A percentile compares a stretch with the other conserved stretches of the same genome.
Conservation (phyloP, 148 eudicot species). For the Rhododendron molle region DNA sequence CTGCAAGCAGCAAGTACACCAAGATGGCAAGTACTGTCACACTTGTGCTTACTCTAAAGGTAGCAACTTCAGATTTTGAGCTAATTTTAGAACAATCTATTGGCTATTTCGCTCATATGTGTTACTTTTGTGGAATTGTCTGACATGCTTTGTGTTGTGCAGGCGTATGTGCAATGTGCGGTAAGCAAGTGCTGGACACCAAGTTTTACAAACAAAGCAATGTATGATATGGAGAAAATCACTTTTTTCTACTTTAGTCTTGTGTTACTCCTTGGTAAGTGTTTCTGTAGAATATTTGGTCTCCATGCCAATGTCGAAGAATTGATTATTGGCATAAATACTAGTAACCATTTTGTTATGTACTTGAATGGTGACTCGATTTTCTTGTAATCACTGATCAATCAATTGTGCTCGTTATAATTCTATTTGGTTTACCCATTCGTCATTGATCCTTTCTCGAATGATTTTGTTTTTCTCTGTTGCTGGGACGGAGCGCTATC, state of each 20-base stretch:
- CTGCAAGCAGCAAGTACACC: constrained; percentile 99
- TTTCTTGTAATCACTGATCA: neutral
- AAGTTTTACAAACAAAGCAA: constrained; percentile 95
- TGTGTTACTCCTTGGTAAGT: neutral
- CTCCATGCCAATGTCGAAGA: neutral
- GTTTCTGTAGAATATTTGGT: neutral
- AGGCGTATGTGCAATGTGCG: constrained; percentile 99
- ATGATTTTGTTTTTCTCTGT: neutral
- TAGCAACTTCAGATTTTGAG: constrained; percentile 9
- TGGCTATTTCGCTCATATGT: neutral
- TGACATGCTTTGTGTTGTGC: constrained; percentile 22
- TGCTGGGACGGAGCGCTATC: neutral
- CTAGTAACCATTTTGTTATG: neutral
- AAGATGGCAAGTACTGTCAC: constrained; percentile 90
- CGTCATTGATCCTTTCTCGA: neutral
- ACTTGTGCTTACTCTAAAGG: constrained; percentile 95
- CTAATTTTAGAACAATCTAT: neutral
- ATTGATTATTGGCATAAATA: neutral
- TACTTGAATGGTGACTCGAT: neutral
- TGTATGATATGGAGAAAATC: constrained; percentile 39
- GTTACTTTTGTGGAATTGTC: constrained; percentile 4
- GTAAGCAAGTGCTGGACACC: constrained; percentile 96
- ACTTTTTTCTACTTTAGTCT: neutral
- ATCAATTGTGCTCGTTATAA: neutral
- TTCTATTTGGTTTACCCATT: neutral